Percentiles rank a stretch among this genome's conserved stretches.
Evolutionary conservation across 2,329 filamentous ascomycete species (phyloP).

Genomic region (Byssothecium circinans): DNA sequence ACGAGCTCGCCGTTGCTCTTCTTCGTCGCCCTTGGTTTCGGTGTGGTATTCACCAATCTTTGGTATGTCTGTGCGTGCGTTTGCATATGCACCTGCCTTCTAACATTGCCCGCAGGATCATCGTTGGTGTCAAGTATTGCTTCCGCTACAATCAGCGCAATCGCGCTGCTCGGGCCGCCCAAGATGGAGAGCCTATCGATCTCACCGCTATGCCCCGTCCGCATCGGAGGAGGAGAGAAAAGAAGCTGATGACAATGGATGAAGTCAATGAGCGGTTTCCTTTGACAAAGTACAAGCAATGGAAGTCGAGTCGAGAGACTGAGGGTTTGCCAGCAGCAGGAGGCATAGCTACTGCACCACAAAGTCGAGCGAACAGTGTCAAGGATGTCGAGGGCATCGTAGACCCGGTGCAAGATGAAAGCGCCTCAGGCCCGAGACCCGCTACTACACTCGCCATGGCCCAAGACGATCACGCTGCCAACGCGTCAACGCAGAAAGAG

Average conservation of each 20-base stretch:
- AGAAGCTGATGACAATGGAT: constrained; percentile 99
- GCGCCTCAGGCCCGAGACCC: constrained; percentile 35
- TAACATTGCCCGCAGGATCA: constrained; percentile 70
- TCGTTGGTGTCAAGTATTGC: constrained; percentile 98
- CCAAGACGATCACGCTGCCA: constrained; percentile 52
- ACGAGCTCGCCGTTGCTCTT: constrained; percentile 80
- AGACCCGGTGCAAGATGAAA: constrained; percentile 29
- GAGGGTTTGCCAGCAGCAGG: constrained; percentile 82
- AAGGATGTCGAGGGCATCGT: constrained; percentile 61
- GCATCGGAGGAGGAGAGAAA: constrained; percentile 85
- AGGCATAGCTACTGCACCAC: constrained; percentile 71
- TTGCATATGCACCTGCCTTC: neutral
- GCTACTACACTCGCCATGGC: constrained; percentile 45
- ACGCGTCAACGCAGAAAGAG: constrained; percentile 22
- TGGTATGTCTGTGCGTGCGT: constrained; percentile 66
- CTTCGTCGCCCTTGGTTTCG: constrained; percentile 94
- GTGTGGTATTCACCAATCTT: constrained; percentile 97
- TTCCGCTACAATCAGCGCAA: constrained; percentile 97
- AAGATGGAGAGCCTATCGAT: constrained; percentile 81
- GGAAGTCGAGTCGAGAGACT: constrained; percentile 80
- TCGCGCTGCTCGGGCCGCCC: constrained; percentile 72
- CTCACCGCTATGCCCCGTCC: constrained; percentile 82
- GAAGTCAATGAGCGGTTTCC: constrained; percentile 98
- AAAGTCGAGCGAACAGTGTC: constrained; percentile 73
- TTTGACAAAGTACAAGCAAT: constrained; percentile 92